These are phyloP conservation scores for Trichopus zeylanicus DNA, from an alignment of 116 monocot species.

Conservation along the genomic window DNA sequence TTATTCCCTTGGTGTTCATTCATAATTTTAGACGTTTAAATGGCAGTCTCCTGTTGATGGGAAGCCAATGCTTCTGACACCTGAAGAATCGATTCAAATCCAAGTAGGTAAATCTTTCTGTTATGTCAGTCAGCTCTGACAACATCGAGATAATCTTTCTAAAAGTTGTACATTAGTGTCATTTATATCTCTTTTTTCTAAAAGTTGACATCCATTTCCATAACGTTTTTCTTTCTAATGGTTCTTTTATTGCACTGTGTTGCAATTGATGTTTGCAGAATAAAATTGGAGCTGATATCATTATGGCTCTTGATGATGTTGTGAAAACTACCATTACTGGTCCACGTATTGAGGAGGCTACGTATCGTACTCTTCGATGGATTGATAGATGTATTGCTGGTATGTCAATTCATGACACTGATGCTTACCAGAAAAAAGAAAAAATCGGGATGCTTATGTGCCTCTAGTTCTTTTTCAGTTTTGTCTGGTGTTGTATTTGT, in stretches of 20 bases:
- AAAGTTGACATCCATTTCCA: too few species aligned
- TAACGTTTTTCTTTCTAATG: not conserved
- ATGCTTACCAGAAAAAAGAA: too few species aligned
- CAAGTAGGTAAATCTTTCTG: slow-evolving; percentile 44
- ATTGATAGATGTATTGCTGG: slow-evolving; percentile 99
- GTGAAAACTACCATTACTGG: slow-evolving; percentile 97
- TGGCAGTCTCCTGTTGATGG: slow-evolving; percentile 96
- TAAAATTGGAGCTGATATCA: slow-evolving; percentile 99
- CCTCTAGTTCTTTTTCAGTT: not conserved
- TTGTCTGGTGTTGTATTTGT: not conserved
- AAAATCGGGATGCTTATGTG: too few species aligned
- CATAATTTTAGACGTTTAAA: not conserved
- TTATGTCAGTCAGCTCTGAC: not conserved
- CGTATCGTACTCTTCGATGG: slow-evolving; percentile 98
- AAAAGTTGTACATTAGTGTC: too few species aligned
- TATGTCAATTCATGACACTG: slow-evolving; percentile 15
- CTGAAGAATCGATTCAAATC: slow-evolving; percentile 97
- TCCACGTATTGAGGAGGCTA: slow-evolving; percentile 96
- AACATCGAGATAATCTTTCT: too few species aligned
- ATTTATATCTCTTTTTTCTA: too few species aligned
- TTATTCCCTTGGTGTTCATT: not conserved
- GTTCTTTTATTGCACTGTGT: not conserved
- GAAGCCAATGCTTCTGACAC: slow-evolving; percentile 96
- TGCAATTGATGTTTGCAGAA: slow-evolving; percentile 38
- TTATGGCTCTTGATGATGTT: slow-evolving; percentile 99